Evolutionary conservation across 2,329 filamentous ascomycete species (phyloP), one percentile per base, ranked within the genome.

Genomic region (Aspergillus pseudonomiae): DNA sequence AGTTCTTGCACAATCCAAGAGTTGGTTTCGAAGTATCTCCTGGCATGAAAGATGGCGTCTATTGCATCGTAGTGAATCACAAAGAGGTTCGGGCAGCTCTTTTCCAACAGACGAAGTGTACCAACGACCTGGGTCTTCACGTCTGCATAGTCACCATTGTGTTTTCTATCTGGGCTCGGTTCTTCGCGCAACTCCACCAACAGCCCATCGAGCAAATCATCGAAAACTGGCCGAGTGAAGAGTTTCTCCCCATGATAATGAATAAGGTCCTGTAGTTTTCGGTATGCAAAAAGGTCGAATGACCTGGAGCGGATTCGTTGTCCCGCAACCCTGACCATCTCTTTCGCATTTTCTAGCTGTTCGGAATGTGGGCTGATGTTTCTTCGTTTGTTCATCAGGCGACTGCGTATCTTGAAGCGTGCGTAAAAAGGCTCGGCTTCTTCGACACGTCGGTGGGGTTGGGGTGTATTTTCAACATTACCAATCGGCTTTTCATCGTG

Each of bases 231-330:
- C 26, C n/a, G 48, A 32, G 30, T n/a, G 26, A 52, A 32, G 14
- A 52, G 26, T n/a, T 32, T 32, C 26, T n/a, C 48, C 9, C 28
- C 48, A 12, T 52, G 48, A 12, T n/a, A 32, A 19, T 77, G 72
- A 65, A 81, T 76, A 19, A 81, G 65, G 5, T 73, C 73, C 62
- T 81, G 79, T 6, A 82, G 66, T 63, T 80, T 80, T 9, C 79
- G 75, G 62, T 80, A 81, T 30, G 77, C 79, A 45, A 76, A 75
- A 24, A 80, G 75, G 59, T 80, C 79, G 65, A 81, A 75, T 3
- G 69, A 71, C 30, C 73, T 73, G 0, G 74, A 70, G 24, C 67
- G 69, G 34, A 81, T 79, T 32, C 75, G 48, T n/a, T 52, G 48
- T 9, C 28, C 19, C 16, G 48, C 48, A 32, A 52, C 26, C 28